Percentiles rank a stretch among this genome's conserved stretches.
Evolutionary conservation across 2,329 filamentous ascomycete genomes (phyloP).

Genomic region (Ophiostoma novo-ulmi): DNA sequence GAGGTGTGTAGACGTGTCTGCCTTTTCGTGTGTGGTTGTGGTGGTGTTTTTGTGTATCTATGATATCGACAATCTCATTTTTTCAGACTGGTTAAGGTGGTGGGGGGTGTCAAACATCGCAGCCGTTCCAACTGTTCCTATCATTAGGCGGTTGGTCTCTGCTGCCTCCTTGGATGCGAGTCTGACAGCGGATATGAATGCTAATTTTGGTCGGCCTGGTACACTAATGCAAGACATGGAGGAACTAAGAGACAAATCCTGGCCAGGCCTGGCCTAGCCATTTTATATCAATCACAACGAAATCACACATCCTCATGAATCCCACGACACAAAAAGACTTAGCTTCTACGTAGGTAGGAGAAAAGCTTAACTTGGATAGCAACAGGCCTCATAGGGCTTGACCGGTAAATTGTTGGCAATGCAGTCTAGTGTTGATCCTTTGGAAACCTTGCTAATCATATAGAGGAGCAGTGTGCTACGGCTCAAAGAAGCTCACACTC

Average conservation of each 20-base stretch:
- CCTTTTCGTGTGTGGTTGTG: background rate
- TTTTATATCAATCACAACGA: background rate
- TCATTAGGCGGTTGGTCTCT: background rate
- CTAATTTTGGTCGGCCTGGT: background rate
- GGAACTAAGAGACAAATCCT: background rate
- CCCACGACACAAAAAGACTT: background rate
- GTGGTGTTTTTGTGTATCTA: background rate
- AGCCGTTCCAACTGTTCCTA: background rate
- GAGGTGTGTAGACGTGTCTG: conserved; percentile 1
- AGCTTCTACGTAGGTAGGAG: background rate
- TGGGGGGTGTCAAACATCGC: background rate
- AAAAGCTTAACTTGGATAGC: background rate
- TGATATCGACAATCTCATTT: background rate
- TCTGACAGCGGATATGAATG: background rate
- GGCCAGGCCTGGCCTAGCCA: background rate
- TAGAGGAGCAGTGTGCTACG: background rate
- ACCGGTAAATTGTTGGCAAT: background rate
- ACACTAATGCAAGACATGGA: background rate
- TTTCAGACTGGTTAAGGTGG: background rate
- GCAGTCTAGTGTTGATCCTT: background rate
- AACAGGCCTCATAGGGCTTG: background rate
- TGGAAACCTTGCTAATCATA: background rate
- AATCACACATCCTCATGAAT: background rate
- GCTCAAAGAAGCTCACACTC: background rate
- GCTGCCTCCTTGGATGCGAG: background rate